Base-by-base conservation (phyloP, 768 basidiomycete species). In the Coprinopsis strossmayeri region DNA sequence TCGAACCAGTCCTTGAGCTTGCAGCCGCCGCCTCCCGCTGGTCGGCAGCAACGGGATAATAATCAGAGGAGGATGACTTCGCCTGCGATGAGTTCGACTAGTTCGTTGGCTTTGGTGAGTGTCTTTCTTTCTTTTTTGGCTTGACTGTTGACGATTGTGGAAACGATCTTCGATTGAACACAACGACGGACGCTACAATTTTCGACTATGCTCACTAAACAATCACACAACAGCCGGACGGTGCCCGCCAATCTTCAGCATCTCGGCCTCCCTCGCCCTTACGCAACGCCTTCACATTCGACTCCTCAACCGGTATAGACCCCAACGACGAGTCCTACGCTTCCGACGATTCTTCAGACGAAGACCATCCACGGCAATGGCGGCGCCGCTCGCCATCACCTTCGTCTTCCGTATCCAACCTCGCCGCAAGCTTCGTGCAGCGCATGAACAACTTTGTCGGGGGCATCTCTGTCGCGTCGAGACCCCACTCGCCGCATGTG, bases 381-480 rank as follows among this genome's bases (percentile, higher is more conserved):
- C 69, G 63, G 39, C 62, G 69, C 43, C n/a, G n/a, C n/a, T 77
- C 84, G 0, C 77, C 78, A 11, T 84, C 83, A 0, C 81, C 83
- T 1, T 66, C 82, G 2, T 79, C 87, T 1, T 88, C 87, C 13
- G 79, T 89, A 10, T 78, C 84, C 26, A 74, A 82, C 57, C 76
- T 89, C 51, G 88, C 87, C 34, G 73, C 84, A 13, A 84, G 74
- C 63, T 74, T 91, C 49, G 86, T 85, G 4, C 83, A 87, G 53
- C 77, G 82, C 32, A 79, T 91, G n/a, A 79, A 80, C 34, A 76
- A 76, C 15, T 69, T 89, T 49, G 77, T 90, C 49, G 76, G 71
- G 34, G 74, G 72, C 38, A 74, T 77, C n/a, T n/a, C n/a, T n/a
- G n/a, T n/a, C n/a, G n/a, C n/a, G n/a, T n/a, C n/a, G n/a, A n/a